Base-by-base conservation (phyloP, 108 stramenopile species). In the Stephanodiscus minutulus region DNA sequence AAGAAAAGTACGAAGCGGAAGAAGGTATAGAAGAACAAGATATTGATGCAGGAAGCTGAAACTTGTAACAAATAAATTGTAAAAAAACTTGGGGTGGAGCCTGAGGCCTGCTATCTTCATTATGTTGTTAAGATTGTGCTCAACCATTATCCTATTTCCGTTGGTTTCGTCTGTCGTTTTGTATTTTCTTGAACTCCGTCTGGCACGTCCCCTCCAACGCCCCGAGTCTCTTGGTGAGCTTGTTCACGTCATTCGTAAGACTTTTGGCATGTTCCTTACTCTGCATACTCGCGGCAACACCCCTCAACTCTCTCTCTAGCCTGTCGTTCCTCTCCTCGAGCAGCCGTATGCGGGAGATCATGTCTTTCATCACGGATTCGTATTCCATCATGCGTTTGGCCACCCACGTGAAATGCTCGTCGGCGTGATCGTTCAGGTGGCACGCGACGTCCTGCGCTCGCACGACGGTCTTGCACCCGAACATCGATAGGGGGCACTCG, bases 391-490 rank as follows among this genome's bases (percentile, higher is more conserved):
- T 80, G 0, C 83, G 72, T 61, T 68, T 64, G 7, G 82, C 71
- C 4, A 82, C 72, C 17, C 86, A 61, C 39, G 86, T 47, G 10
- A 88, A 70, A 48, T 88, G 87, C 9, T 74, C 44, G 54, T 68
- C 72, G 9, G 77, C 71, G 35, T 70, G 66, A 36, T 83, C 76
- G 24, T 64, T 71, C 3, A 88, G 41, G 54, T 88, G 87, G n/a
- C 64, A 20, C 5, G 76, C 54, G 7, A 82, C 47, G 31, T 86
- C 87, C 41, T 74, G 53, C 2, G 87, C 87, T 52, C 64, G 55
- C 4, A 88, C 82, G 0, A 74, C 53, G 29, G 67, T 60, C 39
- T 62, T 67, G 59, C 87, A 88, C 0, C 87, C 87, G 2, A 88
- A 36, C 3, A 46, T 39, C 18, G 69, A 31, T 46, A 86, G 81